Conservation (phyloP, 2,329 filamentous ascomycete genomes). For the Venturiaceae sp. region DNA sequence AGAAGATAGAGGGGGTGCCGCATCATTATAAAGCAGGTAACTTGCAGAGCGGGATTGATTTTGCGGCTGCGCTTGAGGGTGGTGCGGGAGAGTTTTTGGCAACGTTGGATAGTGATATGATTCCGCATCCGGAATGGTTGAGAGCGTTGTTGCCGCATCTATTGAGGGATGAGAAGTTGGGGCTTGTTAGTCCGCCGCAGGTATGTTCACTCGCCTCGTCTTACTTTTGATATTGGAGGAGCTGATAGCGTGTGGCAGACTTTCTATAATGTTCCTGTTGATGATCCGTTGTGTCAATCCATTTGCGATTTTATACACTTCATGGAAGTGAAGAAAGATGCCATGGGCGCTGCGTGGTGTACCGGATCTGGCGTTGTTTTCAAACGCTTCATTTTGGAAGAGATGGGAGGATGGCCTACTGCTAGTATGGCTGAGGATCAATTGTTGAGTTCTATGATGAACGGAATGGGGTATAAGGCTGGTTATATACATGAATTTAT, state of each 20-base stretch:
- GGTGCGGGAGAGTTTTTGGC: constrained; percentile 16
- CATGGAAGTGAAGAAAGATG: constrained; percentile 16
- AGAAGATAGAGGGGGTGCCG: constrained; percentile 20
- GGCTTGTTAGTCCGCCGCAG: neutral
- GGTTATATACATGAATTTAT: constrained; percentile 47
- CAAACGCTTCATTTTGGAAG: constrained; percentile 19
- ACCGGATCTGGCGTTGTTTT: constrained; percentile 25
- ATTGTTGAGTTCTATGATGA: constrained; percentile 21
- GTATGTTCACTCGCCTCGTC: neutral
- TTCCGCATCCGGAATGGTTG: constrained; percentile 25
- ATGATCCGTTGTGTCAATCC: neutral
- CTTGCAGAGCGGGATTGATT: constrained; percentile 5
- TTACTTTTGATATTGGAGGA: neutral
- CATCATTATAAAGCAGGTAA: constrained; percentile 8
- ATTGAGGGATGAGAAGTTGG: neutral
- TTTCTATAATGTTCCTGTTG: neutral
- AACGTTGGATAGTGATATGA: constrained; percentile 25
- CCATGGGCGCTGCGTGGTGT: constrained; percentile 18
- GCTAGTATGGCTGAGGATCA: constrained; percentile 25
- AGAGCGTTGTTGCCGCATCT: constrained; percentile 16
- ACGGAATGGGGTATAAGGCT: constrained; percentile 17
- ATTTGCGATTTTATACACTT: neutral
- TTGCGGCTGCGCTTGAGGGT: neutral
- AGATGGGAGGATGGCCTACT: constrained; percentile 23
- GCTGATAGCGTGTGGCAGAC: neutral